Conservation (phyloP, 192 early-diverging fungal species). For the Backusella sp. region DNA sequence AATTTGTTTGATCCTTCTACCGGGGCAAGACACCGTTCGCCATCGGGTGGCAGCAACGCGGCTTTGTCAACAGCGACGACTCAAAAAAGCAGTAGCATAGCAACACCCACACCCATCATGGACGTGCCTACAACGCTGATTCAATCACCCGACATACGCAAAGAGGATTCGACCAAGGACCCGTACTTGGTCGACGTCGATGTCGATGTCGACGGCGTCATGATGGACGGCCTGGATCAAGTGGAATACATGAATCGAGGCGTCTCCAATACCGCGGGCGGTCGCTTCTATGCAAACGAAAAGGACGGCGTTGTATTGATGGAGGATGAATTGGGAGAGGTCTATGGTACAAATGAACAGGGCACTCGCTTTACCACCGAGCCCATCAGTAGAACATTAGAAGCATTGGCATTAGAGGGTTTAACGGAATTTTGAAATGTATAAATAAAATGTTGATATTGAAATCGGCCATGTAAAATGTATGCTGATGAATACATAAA, state of each 20-base stretch:
- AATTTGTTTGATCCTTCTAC: constrained; percentile 34
- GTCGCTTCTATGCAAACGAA: constrained; percentile 23
- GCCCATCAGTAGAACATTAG: constrained; percentile 35
- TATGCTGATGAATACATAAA: no score
- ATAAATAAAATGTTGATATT: background rate
- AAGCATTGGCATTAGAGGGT: constrained; percentile 46
- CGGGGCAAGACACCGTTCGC: constrained; percentile 9
- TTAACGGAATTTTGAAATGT: constrained; percentile 21
- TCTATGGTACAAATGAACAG: constrained; percentile 14
- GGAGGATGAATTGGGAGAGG: constrained; percentile 23
- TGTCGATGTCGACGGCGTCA: constrained; percentile 33
- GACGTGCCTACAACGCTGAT: background rate
- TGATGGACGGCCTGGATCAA: constrained; percentile 30
- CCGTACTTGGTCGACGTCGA: constrained; percentile 30
- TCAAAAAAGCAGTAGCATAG: background rate
- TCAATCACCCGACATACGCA: background rate
- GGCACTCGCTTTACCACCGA: constrained; percentile 19
- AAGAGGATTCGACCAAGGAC: constrained; percentile 17
- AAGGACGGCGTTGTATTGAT: constrained; percentile 6
- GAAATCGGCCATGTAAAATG: no score
- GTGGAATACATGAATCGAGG: constrained; percentile 20
- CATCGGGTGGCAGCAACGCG: background rate
- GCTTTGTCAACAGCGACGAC: background rate
- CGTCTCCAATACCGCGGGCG: background rate
- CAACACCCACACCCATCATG: background rate